phyloP scores from a whole-genome alignment of 75 land plant species.

The Cryptomeria japonica region DNA sequence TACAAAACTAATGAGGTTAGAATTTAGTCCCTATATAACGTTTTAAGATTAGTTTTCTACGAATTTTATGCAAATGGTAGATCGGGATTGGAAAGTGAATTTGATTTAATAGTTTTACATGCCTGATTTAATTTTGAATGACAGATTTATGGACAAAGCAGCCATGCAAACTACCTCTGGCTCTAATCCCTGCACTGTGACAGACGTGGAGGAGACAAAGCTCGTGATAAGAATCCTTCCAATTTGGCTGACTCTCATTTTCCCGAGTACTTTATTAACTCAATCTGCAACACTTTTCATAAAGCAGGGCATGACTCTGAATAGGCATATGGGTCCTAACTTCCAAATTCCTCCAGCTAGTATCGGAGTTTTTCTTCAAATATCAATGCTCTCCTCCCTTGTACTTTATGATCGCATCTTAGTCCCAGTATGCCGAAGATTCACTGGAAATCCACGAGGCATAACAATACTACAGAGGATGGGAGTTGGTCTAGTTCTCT shows the following conservation, averaged over 20 bases:
- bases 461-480: no score
- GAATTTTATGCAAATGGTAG: background rate
- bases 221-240: no score
- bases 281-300: background rate
- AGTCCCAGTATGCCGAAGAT: constrained; percentile 14
- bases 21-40: background rate
- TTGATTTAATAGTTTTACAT: no score
- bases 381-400: background rate
- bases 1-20: constrained; percentile 39
- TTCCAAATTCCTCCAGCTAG: background rate
- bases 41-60: background rate
- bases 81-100: no score
- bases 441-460: constrained; percentile 44
- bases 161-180: background rate
- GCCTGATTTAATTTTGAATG: no score
- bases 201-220: background rate
- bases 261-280: background rate
- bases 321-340: no score
- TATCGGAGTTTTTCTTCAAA: background rate
- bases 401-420: background rate
- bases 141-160: background rate
- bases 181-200: background rate
- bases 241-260: background rate
- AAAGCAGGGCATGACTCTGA: no score
- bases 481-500: constrained; percentile 24